Percentiles rank a stretch among this genome's conserved stretches.
Conservation (phyloP, 1,284 basidiomycete species). For the Rhodotorula mucilaginosa region DNA sequence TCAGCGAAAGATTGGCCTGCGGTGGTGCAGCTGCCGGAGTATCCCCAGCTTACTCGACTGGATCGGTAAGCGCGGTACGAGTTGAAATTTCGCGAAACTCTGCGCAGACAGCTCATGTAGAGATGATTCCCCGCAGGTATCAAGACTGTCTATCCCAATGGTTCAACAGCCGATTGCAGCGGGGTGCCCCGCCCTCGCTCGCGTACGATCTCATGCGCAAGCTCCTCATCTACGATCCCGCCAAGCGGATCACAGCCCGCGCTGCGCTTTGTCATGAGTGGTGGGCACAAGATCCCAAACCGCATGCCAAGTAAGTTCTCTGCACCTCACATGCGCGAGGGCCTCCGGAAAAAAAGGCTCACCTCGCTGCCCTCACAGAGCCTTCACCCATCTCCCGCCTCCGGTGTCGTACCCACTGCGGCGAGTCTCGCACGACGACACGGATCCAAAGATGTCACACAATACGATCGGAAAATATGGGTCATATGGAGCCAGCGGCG, state of each 20-base stretch:
- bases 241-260: constrained; percentile 75
- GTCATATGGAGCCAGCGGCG: constrained; percentile 14
- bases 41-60: constrained; percentile 73
- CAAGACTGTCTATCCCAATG: constrained; percentile 69
- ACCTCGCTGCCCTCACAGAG: constrained; percentile 43
- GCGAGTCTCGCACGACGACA: constrained; percentile 56
- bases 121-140: constrained; percentile 55
- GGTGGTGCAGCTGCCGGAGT: constrained; percentile 83
- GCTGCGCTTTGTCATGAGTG: constrained; percentile 71
- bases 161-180: constrained; percentile 58
- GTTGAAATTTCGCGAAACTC: too few species aligned
- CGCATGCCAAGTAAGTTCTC: constrained; percentile 48
- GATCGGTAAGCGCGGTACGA: constrained; percentile 10
- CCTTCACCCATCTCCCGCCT: constrained; percentile 41
- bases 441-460: constrained; percentile 46
- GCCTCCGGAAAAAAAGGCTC: not conserved
- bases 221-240: constrained; percentile 87
- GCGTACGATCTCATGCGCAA: constrained; percentile 79
- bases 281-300: constrained; percentile 54
- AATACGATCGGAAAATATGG: constrained; percentile 17
- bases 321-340: not conserved
- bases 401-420: constrained; percentile 51
- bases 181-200: constrained; percentile 27
- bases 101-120: not conserved
- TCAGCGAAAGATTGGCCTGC: constrained; percentile 84